Base-by-base conservation (phyloP, 805 yeast genomes). In the Barnettozyma sp. region DNA sequence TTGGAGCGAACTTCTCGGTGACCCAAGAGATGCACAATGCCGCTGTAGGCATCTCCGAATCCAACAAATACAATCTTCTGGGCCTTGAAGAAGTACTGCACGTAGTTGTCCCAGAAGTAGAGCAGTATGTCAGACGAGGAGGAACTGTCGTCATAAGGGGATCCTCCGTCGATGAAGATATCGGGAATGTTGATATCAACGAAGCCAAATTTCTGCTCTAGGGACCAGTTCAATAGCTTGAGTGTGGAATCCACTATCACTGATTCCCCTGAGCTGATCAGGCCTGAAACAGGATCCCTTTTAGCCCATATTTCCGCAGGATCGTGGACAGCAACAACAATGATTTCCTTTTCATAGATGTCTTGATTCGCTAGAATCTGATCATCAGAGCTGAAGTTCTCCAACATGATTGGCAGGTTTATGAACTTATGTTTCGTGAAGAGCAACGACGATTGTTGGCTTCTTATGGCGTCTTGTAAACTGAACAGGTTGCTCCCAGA, bases 231-330 rank as follows among this genome's bases (percentile, higher is more conserved):
- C 7, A 87, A 71, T 38, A 86, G 70, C 46, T 73, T 72, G 22
- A 75, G 54, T 1, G 90, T 78, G 27, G 85, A 78, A 49, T 87
- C 95, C 29, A 83, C 73, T 15, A 86, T 71, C 4, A 83, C 71
- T 2, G 95, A 77, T 1, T 82, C 72, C 30, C 74, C 70, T 12
- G 87, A 67, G 44, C 84, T 85, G 24, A 90, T 72, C 33, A 73
- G 67, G 7, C 97, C 97, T 8, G 82, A 75, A 5, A 78, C 58
- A 0, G 95, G 84, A 54, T 86, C 87, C 26, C 79, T 63, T 45
- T 79, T 76, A 2, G 94, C 95, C 95, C 95, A 87, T 6, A 92
- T 70, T 40, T 86, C 88, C 6, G 96, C 84, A 3, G 97, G 85
- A 51, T 88, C 97, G 58, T 88, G 97, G 14, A 88, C 75, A 6